Evolutionary conservation across 768 basidiomycete species (phyloP).

Genomic region (Kwoniella europaea): DNA sequence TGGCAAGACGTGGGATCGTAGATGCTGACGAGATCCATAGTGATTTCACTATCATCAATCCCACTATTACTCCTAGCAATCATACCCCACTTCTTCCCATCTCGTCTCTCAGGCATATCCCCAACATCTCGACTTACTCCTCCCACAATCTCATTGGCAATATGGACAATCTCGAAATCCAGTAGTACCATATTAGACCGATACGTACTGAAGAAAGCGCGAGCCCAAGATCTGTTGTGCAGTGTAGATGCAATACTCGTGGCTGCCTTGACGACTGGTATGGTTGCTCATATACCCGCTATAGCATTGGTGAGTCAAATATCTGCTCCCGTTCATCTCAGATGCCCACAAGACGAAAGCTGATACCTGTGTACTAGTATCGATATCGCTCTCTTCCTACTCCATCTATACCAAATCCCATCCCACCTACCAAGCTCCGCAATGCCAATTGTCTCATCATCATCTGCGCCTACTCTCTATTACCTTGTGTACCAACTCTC

Average conservation of each 20-base stretch:
- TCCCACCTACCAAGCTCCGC: neutral
- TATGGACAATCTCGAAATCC: slow-evolving; percentile 15
- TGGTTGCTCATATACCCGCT: slow-evolving; percentile 7
- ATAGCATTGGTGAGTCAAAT: slow-evolving; percentile 1
- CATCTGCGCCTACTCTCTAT: slow-evolving; percentile 7
- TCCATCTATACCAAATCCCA: neutral
- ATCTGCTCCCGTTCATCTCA: neutral
- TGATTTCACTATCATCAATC: slow-evolving; percentile 10
- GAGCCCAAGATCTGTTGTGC: neutral
- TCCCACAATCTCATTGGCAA: slow-evolving; percentile 1
- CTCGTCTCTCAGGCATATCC: neutral
- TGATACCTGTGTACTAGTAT: neutral
- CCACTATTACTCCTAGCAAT: slow-evolving; percentile 5
- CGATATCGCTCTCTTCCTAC: slow-evolving; percentile 14
- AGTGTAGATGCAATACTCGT: slow-evolving; percentile 8
- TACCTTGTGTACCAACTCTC: slow-evolving; percentile 14
- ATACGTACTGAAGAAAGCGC: neutral
- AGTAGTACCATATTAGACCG: slow-evolving; percentile 14
- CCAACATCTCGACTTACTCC: neutral
- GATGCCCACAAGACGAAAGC: no score
- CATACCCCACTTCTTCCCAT: neutral
- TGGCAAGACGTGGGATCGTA: no score
- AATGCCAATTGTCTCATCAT: neutral
- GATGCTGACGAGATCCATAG: neutral
- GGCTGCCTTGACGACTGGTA: slow-evolving; percentile 13